Evolutionary conservation across 345 rosid species (phyloP).

Genomic region (Camelina hispida): DNA sequence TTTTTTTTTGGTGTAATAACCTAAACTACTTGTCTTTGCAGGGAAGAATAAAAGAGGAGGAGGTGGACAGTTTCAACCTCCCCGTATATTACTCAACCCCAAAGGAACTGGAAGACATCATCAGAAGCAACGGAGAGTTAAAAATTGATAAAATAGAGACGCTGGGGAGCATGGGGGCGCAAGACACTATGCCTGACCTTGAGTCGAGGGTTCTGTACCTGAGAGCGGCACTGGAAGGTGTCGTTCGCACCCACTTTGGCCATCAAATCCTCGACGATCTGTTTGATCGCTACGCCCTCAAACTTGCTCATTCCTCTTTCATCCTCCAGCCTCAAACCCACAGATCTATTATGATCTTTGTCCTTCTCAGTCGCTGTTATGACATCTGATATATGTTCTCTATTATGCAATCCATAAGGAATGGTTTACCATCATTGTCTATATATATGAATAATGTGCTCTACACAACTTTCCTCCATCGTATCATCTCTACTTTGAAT

Average conservation of each 20-base stretch:
- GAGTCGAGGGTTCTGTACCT: slow-evolving; percentile 36
- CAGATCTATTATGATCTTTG: slow-evolving; percentile 43
- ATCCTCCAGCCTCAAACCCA: slow-evolving; percentile 33
- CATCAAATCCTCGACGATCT: slow-evolving; percentile 34
- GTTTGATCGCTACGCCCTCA: slow-evolving; percentile 38
- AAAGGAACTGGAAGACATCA: slow-evolving; percentile 39
- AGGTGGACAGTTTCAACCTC: slow-evolving; percentile 42
- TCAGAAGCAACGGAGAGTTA: slow-evolving; percentile 18
- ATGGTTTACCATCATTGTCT: slow-evolving; percentile 4
- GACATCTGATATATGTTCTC: slow-evolving; percentile 15
- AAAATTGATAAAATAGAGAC: slow-evolving; percentile 36
- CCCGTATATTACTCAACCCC: slow-evolving; percentile 42
- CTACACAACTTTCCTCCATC: slow-evolving; percentile 23
- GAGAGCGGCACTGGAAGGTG: slow-evolving; percentile 39
- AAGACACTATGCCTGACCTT: slow-evolving; percentile 38
- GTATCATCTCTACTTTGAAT: slow-evolving; percentile 27
- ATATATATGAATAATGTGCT: slow-evolving; percentile 20
- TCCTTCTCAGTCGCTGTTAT: slow-evolving; percentile 21
- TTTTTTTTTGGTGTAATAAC: no score
- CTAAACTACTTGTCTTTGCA: slow-evolving; percentile 17
- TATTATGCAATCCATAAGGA: neutral
- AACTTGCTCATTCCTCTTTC: slow-evolving; percentile 39
- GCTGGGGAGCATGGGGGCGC: slow-evolving; percentile 25
- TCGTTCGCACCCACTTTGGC: slow-evolving; percentile 44
- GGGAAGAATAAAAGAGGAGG: slow-evolving; percentile 33